phyloP scores from a whole-genome alignment of 2,329 filamentous ascomycete species.

The Kalmusia sp. region DNA sequence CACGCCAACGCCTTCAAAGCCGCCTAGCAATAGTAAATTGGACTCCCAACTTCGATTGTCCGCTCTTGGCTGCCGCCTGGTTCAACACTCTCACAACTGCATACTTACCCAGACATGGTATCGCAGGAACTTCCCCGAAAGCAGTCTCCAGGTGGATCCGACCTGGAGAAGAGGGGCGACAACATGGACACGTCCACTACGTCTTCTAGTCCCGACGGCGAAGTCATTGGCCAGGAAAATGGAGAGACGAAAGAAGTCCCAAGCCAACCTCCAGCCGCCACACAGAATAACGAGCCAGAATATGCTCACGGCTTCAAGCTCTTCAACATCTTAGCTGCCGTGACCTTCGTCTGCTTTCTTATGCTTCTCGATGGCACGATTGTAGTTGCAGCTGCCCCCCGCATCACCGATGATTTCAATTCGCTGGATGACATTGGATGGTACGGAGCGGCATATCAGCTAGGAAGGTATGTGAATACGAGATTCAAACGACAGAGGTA shows the following conservation, averaged over 20 bases:
- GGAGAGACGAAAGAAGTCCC: background rate
- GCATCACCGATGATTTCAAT: conserved; percentile 55
- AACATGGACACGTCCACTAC: background rate
- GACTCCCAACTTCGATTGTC: too few relatives aligned
- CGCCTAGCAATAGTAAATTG: too few relatives aligned
- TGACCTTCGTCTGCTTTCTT: conserved; percentile 1
- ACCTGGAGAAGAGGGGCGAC: background rate
- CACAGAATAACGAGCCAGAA: background rate
- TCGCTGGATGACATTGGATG: conserved; percentile 54
- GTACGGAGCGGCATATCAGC: conserved; percentile 51
- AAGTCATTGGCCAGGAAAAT: background rate
- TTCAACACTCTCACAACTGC: too few relatives aligned
- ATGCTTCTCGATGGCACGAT: conserved; percentile 19
- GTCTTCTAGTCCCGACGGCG: background rate
- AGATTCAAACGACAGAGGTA: too few relatives aligned
- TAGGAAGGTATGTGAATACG: conserved; percentile 5
- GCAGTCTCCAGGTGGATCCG: background rate
- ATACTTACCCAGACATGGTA: background rate
- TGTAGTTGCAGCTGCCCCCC: conserved; percentile 53
- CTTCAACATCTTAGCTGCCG: background rate
- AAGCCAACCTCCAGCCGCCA: background rate
- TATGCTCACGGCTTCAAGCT: background rate
- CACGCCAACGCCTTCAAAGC: too few relatives aligned
- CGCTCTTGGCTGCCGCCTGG: too few relatives aligned
- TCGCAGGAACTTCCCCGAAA: background rate